A percentile compares a stretch with the other conserved stretches of the same genome.
Evolutionary conservation across 208 protist genomes (phyloP).

Genomic region (Balamuthia mandrillaris): DNA sequence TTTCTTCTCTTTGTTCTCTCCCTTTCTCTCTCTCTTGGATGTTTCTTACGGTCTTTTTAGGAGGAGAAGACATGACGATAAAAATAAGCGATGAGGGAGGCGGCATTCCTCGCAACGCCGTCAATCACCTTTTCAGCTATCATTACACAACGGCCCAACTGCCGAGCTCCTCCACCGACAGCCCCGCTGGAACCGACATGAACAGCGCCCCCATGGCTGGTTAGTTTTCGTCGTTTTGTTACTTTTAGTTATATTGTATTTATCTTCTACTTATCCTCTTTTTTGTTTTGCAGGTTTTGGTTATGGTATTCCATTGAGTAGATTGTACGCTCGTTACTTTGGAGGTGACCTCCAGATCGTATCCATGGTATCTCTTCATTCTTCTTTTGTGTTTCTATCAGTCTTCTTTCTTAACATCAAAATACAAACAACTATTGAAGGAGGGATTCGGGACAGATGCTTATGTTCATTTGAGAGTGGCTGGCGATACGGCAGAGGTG

Average conservation of each 20-base stretch:
- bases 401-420: no score
- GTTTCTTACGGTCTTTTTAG: no score
- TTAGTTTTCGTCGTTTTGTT: no score
- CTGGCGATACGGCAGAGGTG: conserved; percentile 13
- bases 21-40: no score
- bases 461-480: conserved; percentile 19
- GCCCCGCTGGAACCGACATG: neutral
- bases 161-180: conserved; percentile 4
- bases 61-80: neutral
- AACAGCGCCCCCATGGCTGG: conserved; percentile 11
- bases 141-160: conserved; percentile 18
- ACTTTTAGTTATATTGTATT: no score
- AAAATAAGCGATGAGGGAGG: conserved; percentile 26
- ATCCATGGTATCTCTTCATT: neutral
- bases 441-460: conserved; percentile 30
- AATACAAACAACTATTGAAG: no score
- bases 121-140: conserved; percentile 24
- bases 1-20: no score
- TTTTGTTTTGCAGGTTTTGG: no score
- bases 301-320: conserved; percentile 21
- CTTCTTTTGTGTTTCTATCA: neutral
- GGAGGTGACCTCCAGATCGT: conserved; percentile 24
- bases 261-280: no score
- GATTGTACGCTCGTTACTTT: conserved; percentile 31
- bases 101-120: neutral